These are phyloP conservation scores for Glaciozyma antarctica DNA, from an alignment of 768 basidiomycete genomes.

Conservation along the genomic window DNA sequence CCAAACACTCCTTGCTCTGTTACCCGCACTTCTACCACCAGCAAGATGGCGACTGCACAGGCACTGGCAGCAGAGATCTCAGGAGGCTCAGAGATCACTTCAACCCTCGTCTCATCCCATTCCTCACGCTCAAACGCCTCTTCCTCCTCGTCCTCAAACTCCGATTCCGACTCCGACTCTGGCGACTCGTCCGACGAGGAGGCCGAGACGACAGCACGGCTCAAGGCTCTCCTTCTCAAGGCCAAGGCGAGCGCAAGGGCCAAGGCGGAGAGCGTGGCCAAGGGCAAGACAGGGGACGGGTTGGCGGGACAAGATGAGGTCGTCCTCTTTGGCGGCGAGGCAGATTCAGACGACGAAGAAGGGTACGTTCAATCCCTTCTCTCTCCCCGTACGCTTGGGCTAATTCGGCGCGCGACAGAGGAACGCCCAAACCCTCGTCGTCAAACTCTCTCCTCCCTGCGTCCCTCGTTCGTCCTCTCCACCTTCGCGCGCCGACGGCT, in stretches of 20 bases:
- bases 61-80: background rate
- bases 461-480: slow-evolving; percentile 16
- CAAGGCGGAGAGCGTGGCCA: background rate
- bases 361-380: background rate
- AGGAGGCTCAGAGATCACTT: slow-evolving; percentile 2
- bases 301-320: slow-evolving; percentile 22
- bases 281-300: slow-evolving; percentile 5
- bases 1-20: no score
- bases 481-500: background rate
- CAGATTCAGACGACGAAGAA: slow-evolving; percentile 4
- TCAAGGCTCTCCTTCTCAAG: slow-evolving; percentile 55
- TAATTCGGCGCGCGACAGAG: background rate
- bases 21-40: no score
- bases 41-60: background rate
- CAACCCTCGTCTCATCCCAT: slow-evolving; percentile 4
- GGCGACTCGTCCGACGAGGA: slow-evolving; percentile 9
- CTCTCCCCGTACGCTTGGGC: no score
- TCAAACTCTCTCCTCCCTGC: slow-evolving; percentile 12
- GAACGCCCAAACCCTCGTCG: slow-evolving; percentile 22
- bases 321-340: slow-evolving; percentile 19
- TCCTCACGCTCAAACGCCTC: background rate
- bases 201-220: slow-evolving; percentile 46
- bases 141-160: background rate
- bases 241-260: slow-evolving; percentile 48
- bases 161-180: slow-evolving; percentile 37